Evolutionary conservation across 202 grass and related monocot species (phyloP).

Genomic region (Eragrostis tef): DNA sequence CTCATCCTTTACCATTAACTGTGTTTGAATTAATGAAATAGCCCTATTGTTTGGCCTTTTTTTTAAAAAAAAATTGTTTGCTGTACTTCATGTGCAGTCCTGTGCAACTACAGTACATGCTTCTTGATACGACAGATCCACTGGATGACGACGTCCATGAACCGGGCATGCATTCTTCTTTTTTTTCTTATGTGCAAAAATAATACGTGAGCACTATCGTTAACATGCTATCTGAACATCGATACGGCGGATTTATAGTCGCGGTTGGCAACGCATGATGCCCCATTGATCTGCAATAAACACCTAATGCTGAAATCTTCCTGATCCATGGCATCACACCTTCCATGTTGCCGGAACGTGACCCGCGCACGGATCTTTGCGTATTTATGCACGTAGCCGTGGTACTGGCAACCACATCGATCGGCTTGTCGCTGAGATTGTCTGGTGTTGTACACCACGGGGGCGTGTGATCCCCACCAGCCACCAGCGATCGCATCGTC

Average conservation of each 20-base stretch:
- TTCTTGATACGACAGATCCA: not conserved
- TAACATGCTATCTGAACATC: not conserved
- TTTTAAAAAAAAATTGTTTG: too few relatives aligned
- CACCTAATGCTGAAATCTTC: slow-evolving; percentile 4
- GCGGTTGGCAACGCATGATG: not conserved
- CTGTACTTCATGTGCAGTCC: not conserved
- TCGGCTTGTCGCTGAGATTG: not conserved
- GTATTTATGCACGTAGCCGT: not conserved
- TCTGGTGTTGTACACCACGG: slow-evolving; percentile 21
- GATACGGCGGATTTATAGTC: not conserved
- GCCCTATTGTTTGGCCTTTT: too few relatives aligned
- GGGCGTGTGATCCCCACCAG: slow-evolving; percentile 32
- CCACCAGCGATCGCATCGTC: not conserved
- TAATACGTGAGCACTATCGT: not conserved
- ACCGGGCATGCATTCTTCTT: not conserved
- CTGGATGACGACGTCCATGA: not conserved
- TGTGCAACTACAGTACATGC: not conserved
- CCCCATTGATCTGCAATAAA: slow-evolving; percentile 40
- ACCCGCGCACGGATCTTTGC: not conserved
- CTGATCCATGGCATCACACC: slow-evolving; percentile 14
- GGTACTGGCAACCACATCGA: slow-evolving; percentile 10
- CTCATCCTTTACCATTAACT: too few relatives aligned
- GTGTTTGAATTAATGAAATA: too few relatives aligned
- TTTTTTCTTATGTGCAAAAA: not conserved
- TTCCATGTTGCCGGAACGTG: slow-evolving; percentile 19